Evolutionary conservation across 2,329 filamentous ascomycete genomes (phyloP), one percentile per base, ranked within the genome.

Genomic region (Aspergillus proliferans): DNA sequence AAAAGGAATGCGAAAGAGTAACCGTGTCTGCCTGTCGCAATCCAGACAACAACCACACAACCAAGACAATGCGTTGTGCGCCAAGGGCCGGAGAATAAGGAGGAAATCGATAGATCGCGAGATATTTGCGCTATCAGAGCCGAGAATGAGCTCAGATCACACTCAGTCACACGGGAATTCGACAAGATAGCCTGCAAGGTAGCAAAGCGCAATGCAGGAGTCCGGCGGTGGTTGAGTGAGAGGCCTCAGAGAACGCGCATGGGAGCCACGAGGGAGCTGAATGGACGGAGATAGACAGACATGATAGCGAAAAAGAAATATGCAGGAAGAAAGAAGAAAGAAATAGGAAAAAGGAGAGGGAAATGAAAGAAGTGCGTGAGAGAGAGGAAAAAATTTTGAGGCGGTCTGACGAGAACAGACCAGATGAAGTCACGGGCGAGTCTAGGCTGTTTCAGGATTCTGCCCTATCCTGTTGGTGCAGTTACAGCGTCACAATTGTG

Each of bases 171-270:
- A 36, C 34, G 15, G 15, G 14, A 36, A 36, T 9, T 9, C 14
- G 34, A 18, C 7, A n/a, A 36, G 34, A 36, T 18, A 18, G 34
- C 34, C 14, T 42, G 44, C 22, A 22, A 46, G 30, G 55, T 59
- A 52, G 46, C 38, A 45, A 47, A 48, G 53, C 51, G 51, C 48
- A 53, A 51, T 47, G 47, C 28, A 39, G 45, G 14, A 40, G 36
- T 43, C 41, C 26, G 26, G 26, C 26, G 26, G 26, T 30, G 26
- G 26, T 30, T 39, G 26, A 45, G 41, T 47, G 42, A 26, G 43
- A 47, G 49, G 43, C 14, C 41, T 45, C 33, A 33, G 33, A 33
- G 26, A 33, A n/a, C n/a, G 18, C 22, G 18, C 38, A 33, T 45
- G 43, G 43, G 26, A 34, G 43, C 24, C 15, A 45, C 26, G 43